A percentile compares a stretch with the other conserved stretches of the same genome.
Evolutionary conservation across 164 flowering plant species (phyloP).

Genomic region (Amborella trichopoda): DNA sequence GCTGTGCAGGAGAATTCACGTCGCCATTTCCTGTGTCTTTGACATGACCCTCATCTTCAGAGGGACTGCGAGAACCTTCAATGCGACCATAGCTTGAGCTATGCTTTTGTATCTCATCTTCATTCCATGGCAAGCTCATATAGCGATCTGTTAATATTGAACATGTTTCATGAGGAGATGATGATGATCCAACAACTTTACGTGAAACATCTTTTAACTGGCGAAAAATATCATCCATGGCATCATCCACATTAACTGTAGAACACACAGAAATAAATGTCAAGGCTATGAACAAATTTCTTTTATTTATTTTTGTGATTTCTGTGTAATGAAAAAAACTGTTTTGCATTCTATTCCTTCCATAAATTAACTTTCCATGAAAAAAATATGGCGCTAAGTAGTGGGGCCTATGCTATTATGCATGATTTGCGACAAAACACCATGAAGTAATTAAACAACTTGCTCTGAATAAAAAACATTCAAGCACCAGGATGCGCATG

Average conservation of each 20-base stretch:
- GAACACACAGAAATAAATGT: too few species aligned
- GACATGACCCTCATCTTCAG: constrained; percentile 65
- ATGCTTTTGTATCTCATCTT: constrained; percentile 32
- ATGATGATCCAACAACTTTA: constrained; percentile 62
- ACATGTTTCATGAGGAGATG: constrained; percentile 24
- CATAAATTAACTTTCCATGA: too few species aligned
- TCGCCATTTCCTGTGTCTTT: constrained; percentile 30
- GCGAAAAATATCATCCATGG: constrained; percentile 91
- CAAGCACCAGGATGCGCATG: too few species aligned
- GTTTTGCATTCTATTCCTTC: too few species aligned
- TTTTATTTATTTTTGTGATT: too few species aligned
- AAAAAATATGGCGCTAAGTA: too few species aligned
- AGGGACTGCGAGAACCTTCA: constrained; percentile 37
- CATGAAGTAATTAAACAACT: too few species aligned
- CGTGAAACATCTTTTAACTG: constrained; percentile 91
- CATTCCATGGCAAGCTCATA: constrained; percentile 31
- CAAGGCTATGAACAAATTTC: too few species aligned
- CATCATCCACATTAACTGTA: constrained; percentile 97
- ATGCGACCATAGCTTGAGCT: constrained; percentile 20
- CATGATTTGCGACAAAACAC: too few species aligned
- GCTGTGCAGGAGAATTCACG: constrained; percentile 14
- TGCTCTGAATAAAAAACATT: too few species aligned
- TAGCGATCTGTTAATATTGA: constrained; percentile 20
- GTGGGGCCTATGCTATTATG: too few species aligned
- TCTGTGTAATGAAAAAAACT: too few species aligned